Conservation (phyloP, 2,329 filamentous ascomycete genomes). For the Furcasterigmium furcatum region DNA sequence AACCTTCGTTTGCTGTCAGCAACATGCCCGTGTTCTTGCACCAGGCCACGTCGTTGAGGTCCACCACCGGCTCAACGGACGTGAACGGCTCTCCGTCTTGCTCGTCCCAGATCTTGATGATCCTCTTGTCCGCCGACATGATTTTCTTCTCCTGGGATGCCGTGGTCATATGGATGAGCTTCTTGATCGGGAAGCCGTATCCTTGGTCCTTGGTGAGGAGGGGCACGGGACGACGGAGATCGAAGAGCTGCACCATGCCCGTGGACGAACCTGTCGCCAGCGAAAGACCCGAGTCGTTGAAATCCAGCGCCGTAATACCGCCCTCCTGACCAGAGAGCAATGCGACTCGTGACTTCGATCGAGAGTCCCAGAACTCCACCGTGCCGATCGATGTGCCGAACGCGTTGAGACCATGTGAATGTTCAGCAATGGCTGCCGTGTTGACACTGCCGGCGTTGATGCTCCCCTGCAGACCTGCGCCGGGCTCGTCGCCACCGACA, state of each 20-base stretch:
- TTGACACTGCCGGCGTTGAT: slow-evolving; percentile 86
- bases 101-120: slow-evolving; percentile 96
- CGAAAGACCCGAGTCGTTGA: slow-evolving; percentile 78
- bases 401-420: slow-evolving; percentile 83
- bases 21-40: slow-evolving; percentile 92
- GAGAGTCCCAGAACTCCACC: slow-evolving; percentile 93
- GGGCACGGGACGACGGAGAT: slow-evolving; percentile 83
- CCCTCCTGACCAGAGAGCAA: slow-evolving; percentile 65
- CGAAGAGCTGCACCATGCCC: slow-evolving; percentile 86
- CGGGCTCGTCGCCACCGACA: slow-evolving; percentile 74
- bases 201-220: slow-evolving; percentile 92
- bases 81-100: slow-evolving; percentile 85
- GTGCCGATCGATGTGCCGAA: slow-evolving; percentile 96
- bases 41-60: slow-evolving; percentile 93
- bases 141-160: slow-evolving; percentile 80
- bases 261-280: slow-evolving; percentile 84
- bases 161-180: slow-evolving; percentile 69
- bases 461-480: slow-evolving; percentile 78
- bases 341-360: slow-evolving; percentile 78
- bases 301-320: slow-evolving; percentile 84
- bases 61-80: slow-evolving; percentile 89
- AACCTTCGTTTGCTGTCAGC: slow-evolving; percentile 86
- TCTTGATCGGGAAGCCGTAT: slow-evolving; percentile 89
- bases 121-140: slow-evolving; percentile 87
- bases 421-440: slow-evolving; percentile 79